Evolutionary conservation across 108 stramenopile species (phyloP).

Genomic region (Nitzschia putrida): DNA sequence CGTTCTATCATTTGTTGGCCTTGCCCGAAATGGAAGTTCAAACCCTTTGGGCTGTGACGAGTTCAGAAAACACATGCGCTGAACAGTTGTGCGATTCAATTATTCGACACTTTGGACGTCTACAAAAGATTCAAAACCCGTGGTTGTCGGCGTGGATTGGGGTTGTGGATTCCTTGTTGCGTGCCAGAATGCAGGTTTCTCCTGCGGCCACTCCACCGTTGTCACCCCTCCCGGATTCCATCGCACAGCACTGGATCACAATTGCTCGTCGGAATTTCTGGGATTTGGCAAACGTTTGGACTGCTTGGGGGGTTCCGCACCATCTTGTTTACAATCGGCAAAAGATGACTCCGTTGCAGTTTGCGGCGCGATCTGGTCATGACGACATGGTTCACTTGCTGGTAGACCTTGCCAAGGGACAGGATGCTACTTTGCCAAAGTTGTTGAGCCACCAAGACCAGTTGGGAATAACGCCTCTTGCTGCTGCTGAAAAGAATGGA

Average conservation of each 20-base stretch:
- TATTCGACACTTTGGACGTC: background rate
- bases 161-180: background rate
- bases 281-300: slow-evolving; percentile 40
- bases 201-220: no score
- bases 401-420: slow-evolving; percentile 23
- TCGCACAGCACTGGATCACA: slow-evolving; percentile 4
- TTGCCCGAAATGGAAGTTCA: background rate
- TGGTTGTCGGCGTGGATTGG: background rate
- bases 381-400: slow-evolving; percentile 48
- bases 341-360: slow-evolving; percentile 74
- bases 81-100: slow-evolving; percentile 10
- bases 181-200: background rate
- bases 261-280: slow-evolving; percentile 53
- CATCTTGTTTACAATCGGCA: slow-evolving; percentile 56
- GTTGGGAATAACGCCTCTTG: slow-evolving; percentile 63
- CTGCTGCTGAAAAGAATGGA: slow-evolving; percentile 65
- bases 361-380: slow-evolving; percentile 71
- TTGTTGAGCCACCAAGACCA: slow-evolving; percentile 40
- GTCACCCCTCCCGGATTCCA: background rate
- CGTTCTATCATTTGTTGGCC: no score
- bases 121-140: background rate
- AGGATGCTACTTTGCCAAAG: slow-evolving; percentile 9
- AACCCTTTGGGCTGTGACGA: background rate
- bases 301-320: slow-evolving; percentile 34
- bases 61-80: background rate